Evolutionary conservation across 2,329 filamentous ascomycete species (phyloP).

Genomic region (Fusarium chuoi): DNA sequence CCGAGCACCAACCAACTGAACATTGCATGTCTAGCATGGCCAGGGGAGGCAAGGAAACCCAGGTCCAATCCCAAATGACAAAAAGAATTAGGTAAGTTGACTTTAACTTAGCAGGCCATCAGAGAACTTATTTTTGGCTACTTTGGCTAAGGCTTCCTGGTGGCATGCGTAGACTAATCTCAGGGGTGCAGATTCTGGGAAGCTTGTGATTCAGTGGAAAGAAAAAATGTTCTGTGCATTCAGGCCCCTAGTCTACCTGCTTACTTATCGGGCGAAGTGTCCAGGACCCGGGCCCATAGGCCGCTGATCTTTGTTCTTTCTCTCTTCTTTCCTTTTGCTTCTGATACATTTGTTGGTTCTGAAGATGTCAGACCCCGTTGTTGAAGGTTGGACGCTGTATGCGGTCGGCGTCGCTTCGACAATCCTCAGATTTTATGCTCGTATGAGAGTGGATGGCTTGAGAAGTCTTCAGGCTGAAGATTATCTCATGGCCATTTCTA

Average conservation of each 20-base stretch:
- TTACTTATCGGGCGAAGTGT: constrained; percentile 9
- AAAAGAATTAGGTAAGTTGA: neutral
- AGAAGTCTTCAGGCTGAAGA: constrained; percentile 45
- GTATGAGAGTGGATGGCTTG: constrained; percentile 39
- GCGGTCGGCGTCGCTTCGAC: constrained; percentile 42
- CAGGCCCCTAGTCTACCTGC: neutral
- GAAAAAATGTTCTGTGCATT: neutral
- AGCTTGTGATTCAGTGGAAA: neutral
- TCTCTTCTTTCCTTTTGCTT: neutral
- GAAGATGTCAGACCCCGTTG: constrained; percentile 20
- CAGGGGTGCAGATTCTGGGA: neutral
- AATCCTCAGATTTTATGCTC: constrained; percentile 45
- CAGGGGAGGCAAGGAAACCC: neutral
- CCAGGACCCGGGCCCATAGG: neutral
- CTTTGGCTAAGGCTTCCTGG: neutral
- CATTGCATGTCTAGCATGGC: neutral
- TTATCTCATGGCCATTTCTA: constrained; percentile 41
- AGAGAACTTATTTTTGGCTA: neutral
- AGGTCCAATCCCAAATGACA: neutral
- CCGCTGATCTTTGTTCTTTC: neutral
- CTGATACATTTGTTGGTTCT: neutral
- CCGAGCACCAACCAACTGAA: neutral
- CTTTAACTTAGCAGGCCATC: no score
- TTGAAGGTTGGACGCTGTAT: constrained; percentile 46
- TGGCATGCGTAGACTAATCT: neutral